A percentile compares a stretch with the other conserved stretches of the same genome.
Evolutionary conservation across 2,329 filamentous ascomycete species (phyloP).

Genomic region (Hansfordia pulvinata): DNA sequence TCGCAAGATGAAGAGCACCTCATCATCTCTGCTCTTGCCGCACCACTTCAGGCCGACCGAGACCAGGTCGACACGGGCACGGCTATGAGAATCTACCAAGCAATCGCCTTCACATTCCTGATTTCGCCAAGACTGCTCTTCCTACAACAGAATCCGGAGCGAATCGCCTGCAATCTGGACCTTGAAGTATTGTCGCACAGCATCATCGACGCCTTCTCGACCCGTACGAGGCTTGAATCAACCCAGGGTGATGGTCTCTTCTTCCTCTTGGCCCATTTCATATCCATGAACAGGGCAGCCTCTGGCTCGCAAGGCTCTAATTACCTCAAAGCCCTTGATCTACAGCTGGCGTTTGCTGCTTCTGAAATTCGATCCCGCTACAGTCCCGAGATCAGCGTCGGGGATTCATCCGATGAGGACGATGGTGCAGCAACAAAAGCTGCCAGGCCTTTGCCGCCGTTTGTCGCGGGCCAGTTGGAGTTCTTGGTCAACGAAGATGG

Average conservation of each 20-base stretch:
- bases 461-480: slow-evolving; percentile 51
- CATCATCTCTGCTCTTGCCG: slow-evolving; percentile 3
- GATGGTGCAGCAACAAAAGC: too few species aligned
- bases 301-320: slow-evolving; percentile 10
- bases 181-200: slow-evolving; percentile 24
- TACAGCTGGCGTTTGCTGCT: slow-evolving; percentile 37
- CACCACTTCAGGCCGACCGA: slow-evolving; percentile 1
- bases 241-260: slow-evolving; percentile 31
- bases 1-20: slow-evolving; percentile 6
- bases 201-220: slow-evolving; percentile 22
- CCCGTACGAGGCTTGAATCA: slow-evolving; percentile 8
- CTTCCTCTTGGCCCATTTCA: slow-evolving; percentile 55
- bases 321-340: slow-evolving; percentile 37
- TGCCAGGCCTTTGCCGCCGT: slow-evolving; percentile 34
- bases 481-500: slow-evolving; percentile 64
- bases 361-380: slow-evolving; percentile 32
- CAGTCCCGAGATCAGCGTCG: slow-evolving; percentile 16
- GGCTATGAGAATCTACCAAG: too few species aligned
- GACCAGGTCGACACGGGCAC: too few species aligned
- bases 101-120: slow-evolving; percentile 15
- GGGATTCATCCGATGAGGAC: slow-evolving; percentile 25
- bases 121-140: slow-evolving; percentile 19
- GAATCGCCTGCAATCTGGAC: slow-evolving; percentile 23
- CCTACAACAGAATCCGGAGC: slow-evolving; percentile 24
- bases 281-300: slow-evolving; percentile 36